These are phyloP conservation scores for Salix dunnii DNA, from an alignment of 345 rosid species.

Conservation along the genomic window DNA sequence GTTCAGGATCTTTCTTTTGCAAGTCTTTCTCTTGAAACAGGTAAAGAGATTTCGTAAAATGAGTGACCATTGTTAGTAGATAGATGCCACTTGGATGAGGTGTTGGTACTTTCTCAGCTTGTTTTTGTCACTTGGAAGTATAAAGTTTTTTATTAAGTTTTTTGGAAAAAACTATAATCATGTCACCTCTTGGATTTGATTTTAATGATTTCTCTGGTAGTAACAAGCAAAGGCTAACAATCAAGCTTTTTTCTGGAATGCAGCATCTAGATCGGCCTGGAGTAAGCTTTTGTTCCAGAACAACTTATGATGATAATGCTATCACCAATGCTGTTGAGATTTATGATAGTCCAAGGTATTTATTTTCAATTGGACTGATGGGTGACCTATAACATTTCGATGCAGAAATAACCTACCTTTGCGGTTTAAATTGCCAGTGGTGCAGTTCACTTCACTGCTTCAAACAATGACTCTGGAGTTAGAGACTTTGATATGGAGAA, in stretches of 20 bases:
- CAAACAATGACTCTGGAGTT: slow-evolving; percentile 55
- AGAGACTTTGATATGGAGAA: slow-evolving; percentile 59
- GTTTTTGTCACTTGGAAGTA: background rate
- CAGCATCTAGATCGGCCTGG: slow-evolving; percentile 88
- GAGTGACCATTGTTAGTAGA: background rate
- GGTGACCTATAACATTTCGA: background rate
- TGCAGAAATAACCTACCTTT: background rate
- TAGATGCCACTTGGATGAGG: background rate
- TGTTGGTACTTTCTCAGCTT: background rate
- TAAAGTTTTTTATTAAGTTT: background rate
- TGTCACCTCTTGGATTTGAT: background rate
- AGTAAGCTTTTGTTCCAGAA: slow-evolving; percentile 76
- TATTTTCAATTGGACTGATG: background rate
- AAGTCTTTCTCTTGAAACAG: background rate
- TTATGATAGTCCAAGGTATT: slow-evolving; percentile 49
- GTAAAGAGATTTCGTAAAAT: background rate
- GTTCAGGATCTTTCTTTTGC: background rate
- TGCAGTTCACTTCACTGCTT: slow-evolving; percentile 48
- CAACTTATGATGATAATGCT: slow-evolving; percentile 86
- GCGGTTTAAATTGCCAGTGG: slow-evolving; percentile 35
- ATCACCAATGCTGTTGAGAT: slow-evolving; percentile 93
- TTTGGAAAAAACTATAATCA: background rate
- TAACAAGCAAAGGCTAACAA: slow-evolving; percentile 2
- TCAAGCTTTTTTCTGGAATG: slow-evolving; percentile 7
- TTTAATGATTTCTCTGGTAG: background rate